Evolutionary conservation across 441 rosid genomes (phyloP), one percentile per base, ranked within the genome.

Genomic region (Erodium trifolium): DNA sequence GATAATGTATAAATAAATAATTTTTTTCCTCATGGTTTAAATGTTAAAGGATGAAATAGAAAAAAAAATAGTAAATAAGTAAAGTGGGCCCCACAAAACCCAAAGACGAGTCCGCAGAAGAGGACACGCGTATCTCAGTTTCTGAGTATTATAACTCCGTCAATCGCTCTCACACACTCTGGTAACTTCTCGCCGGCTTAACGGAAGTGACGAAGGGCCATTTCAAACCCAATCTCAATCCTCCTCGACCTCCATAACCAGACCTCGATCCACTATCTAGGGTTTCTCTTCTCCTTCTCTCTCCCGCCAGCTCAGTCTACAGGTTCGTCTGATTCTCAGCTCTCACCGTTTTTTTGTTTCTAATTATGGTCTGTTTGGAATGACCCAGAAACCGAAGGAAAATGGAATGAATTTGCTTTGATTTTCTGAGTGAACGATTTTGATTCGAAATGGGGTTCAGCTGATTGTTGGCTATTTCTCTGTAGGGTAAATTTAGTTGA

Each of bases 321-420:
- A 69, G 76, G 81, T 80, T 69, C 49, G 72, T 71, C 37, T 2
- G 5, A 45, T 57, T 76, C 63, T n/a, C 37, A 4, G 57, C 13
- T 43, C 23, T 59, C 3, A 3, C 16, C 8, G 2, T 53, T 53
- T 53, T 23, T 66, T n/a, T 5, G 7, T 19, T 5, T 14, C 11
- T 6, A 23, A 14, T 14, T 29, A 10, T 23, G 66, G 7, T 12
- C 65, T 49, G 47, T 67, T 71, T 27, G 68, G 41, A 43, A 43
- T 67, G 51, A 34, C 67, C 17, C 35, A 65, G 10, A 69, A 69
- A 69, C 5, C 43, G 7, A n/a, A 29, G 51, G 65, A 23, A 23
- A 23, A 23, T 23, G 27, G 37, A 34, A 34, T 34, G 4, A 34
- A 34, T 34, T 34, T 34, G 37, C 37, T 34, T 34, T 34, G 37